Evolutionary conservation across 2,329 filamentous ascomycete species (phyloP).

Genomic region (Epichloe bromicola): DNA sequence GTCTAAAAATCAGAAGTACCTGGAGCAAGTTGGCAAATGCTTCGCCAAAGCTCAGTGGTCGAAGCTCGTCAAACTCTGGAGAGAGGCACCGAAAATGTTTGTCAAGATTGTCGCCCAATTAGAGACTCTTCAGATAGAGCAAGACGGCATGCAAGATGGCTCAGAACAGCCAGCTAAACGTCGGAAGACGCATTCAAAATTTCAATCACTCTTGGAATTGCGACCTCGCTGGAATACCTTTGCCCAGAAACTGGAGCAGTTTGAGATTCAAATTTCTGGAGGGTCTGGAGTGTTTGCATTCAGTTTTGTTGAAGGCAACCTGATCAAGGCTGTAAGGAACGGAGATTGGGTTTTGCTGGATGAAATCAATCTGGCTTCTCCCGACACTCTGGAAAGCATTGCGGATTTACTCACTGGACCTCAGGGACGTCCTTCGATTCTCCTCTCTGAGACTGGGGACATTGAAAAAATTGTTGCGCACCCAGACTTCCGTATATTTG

Average conservation of each 20-base stretch:
- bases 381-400: constrained; percentile 89
- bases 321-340: constrained; percentile 89
- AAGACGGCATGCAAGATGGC: constrained; percentile 19
- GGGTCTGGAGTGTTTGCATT: constrained; percentile 74
- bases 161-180: constrained; percentile 54
- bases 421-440: constrained; percentile 61
- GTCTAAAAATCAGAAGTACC: constrained; percentile 76
- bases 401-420: constrained; percentile 72
- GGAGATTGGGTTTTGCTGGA: constrained; percentile 96
- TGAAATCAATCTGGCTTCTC: constrained; percentile 91
- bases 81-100: constrained; percentile 80
- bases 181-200: constrained; percentile 50
- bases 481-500: constrained; percentile 89
- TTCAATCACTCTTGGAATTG: constrained; percentile 47
- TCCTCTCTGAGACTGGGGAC: constrained; percentile 87
- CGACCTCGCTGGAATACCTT: constrained; percentile 70
- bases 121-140: constrained; percentile 29
- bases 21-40: constrained; percentile 67
- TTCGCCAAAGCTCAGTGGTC: constrained; percentile 76
- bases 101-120: constrained; percentile 51
- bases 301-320: constrained; percentile 88
- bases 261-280: constrained; percentile 66
- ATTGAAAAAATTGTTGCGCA: constrained; percentile 84
- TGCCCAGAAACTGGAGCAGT: constrained; percentile 56
- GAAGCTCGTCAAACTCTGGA: constrained; percentile 76